phyloP scores from a whole-genome alignment of 371 early-diverging fungal species.

The Gilbertella persicaria region DNA sequence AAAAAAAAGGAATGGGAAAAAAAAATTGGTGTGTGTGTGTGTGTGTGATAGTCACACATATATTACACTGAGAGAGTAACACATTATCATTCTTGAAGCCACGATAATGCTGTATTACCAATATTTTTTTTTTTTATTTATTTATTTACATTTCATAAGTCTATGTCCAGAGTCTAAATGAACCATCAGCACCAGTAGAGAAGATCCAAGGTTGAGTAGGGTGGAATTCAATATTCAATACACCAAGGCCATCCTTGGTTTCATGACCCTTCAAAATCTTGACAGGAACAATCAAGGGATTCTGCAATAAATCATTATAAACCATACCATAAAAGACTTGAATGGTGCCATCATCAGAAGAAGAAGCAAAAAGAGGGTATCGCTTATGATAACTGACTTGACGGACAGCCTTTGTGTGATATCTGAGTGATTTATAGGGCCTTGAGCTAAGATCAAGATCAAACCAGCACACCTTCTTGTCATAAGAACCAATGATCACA shows the following conservation, averaged over 20 bases:
- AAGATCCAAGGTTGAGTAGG: slow-evolving; percentile 97
- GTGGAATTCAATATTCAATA: slow-evolving; percentile 88
- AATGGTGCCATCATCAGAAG: slow-evolving; percentile 91
- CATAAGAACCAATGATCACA: slow-evolving; percentile 93
- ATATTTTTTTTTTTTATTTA: neutral
- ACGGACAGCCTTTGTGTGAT: slow-evolving; percentile 89
- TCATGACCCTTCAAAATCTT: slow-evolving; percentile 89
- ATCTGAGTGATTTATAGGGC: slow-evolving; percentile 91
- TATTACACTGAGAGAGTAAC: too few species aligned
- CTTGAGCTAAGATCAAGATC: slow-evolving; percentile 90
- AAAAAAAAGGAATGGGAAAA: too few species aligned
- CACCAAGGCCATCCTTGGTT: slow-evolving; percentile 70
- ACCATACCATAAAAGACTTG: slow-evolving; percentile 98
- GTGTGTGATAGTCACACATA: too few species aligned
- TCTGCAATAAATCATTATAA: slow-evolving; percentile 89
- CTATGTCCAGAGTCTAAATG: slow-evolving; percentile 80
- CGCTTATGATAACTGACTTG: slow-evolving; percentile 84
- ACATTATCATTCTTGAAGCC: too few species aligned
- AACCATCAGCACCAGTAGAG: slow-evolving; percentile 77
- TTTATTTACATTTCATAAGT: neutral
- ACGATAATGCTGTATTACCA: too few species aligned
- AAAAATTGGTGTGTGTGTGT: too few species aligned
- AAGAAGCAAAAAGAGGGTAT: slow-evolving; percentile 93
- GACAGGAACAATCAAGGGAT: slow-evolving; percentile 97
- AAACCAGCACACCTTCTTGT: slow-evolving; percentile 94